A percentile compares a stretch with the other conserved stretches of the same genome.
These are phyloP conservation scores for Cornus florida DNA, from an alignment of 148 eudicot genomes.

Conservation along the genomic window DNA sequence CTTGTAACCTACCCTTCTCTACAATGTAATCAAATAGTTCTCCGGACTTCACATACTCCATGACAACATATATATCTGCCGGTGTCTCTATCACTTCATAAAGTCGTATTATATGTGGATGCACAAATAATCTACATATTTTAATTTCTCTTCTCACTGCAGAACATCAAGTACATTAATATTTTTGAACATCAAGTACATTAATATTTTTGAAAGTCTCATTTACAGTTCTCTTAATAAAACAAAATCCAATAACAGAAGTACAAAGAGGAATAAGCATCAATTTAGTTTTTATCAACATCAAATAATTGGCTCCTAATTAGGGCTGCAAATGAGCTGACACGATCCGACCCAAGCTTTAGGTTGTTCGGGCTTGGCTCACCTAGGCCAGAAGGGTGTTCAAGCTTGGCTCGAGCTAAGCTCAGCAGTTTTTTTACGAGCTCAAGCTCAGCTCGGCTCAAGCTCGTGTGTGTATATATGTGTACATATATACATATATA, in stretches of 20 bases:
- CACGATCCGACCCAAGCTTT: too few relatives aligned
- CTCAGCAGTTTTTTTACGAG: too few relatives aligned
- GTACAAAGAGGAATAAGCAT: background rate
- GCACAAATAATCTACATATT: constrained; percentile 41
- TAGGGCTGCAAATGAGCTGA: too few relatives aligned
- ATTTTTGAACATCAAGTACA: constrained; percentile 1
- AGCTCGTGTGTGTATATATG: too few relatives aligned
- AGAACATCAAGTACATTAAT: background rate
- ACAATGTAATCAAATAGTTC: constrained; percentile 47
- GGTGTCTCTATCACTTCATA: constrained; percentile 48
- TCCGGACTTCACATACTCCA: constrained; percentile 44
- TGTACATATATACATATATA: too few relatives aligned
- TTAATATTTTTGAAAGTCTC: background rate
- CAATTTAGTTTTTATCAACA: background rate
- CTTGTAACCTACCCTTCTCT: constrained; percentile 42
- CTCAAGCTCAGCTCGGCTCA: too few relatives aligned
- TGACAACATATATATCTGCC: constrained; percentile 37
- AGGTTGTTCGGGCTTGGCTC: too few relatives aligned
- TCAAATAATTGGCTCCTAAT: background rate
- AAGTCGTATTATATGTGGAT: constrained; percentile 44
- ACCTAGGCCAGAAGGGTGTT: too few relatives aligned
- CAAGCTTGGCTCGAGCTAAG: too few relatives aligned
- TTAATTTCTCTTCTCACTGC: constrained; percentile 51
- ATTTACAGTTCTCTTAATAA: background rate
- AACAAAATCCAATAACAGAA: constrained; percentile 4